Evolutionary conservation across 2,329 filamentous ascomycete genomes (phyloP), one percentile per base, ranked within the genome.

Genomic region (Trichoderma hamatum): DNA sequence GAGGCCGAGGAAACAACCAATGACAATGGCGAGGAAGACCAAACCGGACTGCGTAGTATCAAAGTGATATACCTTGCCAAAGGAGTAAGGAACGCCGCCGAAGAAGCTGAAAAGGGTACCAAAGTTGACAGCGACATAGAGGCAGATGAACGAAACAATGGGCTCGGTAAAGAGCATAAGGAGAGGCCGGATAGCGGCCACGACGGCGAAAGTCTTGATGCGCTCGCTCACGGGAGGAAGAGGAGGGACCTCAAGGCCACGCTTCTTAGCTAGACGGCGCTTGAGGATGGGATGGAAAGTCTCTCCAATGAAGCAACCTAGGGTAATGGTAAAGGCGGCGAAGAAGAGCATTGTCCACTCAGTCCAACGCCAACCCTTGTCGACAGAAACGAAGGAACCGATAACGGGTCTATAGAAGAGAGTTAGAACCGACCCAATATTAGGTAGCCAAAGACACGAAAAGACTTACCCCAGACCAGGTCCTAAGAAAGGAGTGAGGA

Each of bases 161-260:
- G 89, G 88, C 72, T 91, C 89, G 1, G 84, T 84, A 51, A 88
- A 74, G 9, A 91, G 80, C 82, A 92, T 88, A 55, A 84, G 82
- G 0, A 89, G 21, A 0, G 87, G 87, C 13, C 86, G 80, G 19
- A 85, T 70, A 1, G 87, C 75, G 1, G 83, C 81, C 1, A 82
- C 76, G 0, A 81, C 77, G 3, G 83, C 70, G 69, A 85, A 84
- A 1, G 70, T 21, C 24, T 71, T 73, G 30, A 81, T 55, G 3
- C 73, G 76, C 9, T 73, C 62, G 0, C 58, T 10, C 3, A 78
- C 16, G 0, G 80, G 75, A 0, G 76, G 74, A 0, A 63, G 61
- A 0, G 72, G 71, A 1, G 76, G 74, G 0, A 77, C 30, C 0
- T 75, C 49, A 5, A 78, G 67, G 1, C 79, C 79, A 10, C 80